These are phyloP conservation scores for Ligustrum vulgare DNA, from an alignment of 257 asterid genomes.

Conservation along the genomic window DNA sequence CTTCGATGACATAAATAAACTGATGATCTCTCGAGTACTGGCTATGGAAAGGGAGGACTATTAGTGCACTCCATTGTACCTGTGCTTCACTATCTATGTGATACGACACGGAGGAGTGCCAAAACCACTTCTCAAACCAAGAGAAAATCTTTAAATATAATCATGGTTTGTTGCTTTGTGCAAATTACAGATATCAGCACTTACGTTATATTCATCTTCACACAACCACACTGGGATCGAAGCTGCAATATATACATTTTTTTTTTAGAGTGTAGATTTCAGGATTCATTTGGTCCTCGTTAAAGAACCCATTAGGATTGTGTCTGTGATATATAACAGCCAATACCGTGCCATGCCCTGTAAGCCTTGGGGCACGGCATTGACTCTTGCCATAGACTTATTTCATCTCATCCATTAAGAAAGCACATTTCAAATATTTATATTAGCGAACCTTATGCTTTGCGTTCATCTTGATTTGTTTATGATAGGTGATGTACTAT, in stretches of 20 bases:
- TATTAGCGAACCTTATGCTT: background rate
- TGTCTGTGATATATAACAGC: background rate
- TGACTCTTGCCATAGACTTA: background rate
- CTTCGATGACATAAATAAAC: background rate
- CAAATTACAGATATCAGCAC: background rate
- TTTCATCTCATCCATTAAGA: background rate
- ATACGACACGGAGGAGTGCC: background rate
- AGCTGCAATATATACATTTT: no score
- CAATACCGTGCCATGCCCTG: background rate
- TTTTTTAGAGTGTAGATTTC: no score
- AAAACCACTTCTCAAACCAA: background rate
- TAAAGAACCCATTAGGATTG: background rate
- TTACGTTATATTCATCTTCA: background rate
- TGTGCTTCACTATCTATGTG: background rate
- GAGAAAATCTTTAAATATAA: background rate
- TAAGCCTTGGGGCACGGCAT: background rate
- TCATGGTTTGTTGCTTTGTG: background rate
- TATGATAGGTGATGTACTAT: slow-evolving; percentile 71
- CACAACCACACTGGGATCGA: background rate
- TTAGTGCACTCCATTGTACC: background rate
- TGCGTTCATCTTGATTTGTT: slow-evolving; percentile 18
- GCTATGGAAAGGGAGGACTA: background rate
- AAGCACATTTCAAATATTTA: background rate
- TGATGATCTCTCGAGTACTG: background rate
- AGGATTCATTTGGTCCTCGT: background rate